Conservation (phyloP, 805 yeast genomes). For the Candida hungchunana region DNA sequence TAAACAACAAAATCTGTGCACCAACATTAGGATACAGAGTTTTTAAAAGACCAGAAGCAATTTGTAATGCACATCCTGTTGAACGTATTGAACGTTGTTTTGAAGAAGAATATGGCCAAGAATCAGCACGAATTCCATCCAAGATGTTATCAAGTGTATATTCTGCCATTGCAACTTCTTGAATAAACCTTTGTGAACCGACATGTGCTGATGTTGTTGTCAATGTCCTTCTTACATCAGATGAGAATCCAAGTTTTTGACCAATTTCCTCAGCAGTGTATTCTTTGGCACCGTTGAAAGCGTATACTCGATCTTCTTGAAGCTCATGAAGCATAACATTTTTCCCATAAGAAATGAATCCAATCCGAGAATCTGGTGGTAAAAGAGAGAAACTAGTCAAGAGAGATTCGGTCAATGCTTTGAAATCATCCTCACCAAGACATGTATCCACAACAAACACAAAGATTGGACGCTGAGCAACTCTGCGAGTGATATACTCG, state of each 20-base stretch:
- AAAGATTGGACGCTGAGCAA: constrained; percentile 76
- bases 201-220: too few relatives aligned
- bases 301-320: constrained; percentile 80
- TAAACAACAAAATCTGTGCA: constrained; percentile 82
- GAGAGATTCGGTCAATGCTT: constrained; percentile 77
- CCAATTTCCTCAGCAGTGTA: too few relatives aligned
- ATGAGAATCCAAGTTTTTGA: too few relatives aligned
- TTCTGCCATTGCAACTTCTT: too few relatives aligned
- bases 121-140: too few relatives aligned
- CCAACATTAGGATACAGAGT: constrained; percentile 81
- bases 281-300: constrained; percentile 88
- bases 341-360: constrained; percentile 87
- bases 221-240: too few relatives aligned
- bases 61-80: constrained; percentile 87
- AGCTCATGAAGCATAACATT: too few relatives aligned
- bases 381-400: constrained; percentile 69
- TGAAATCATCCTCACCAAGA: constrained; percentile 83
- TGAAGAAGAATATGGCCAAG: too few relatives aligned
- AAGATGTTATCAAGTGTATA: too few relatives aligned
- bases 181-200: too few relatives aligned
- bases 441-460: constrained; percentile 84
- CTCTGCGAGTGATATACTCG: constrained; percentile 79
- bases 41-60: constrained; percentile 79
- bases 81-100: constrained; percentile 74
- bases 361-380: constrained; percentile 88